Evolutionary conservation across 2,329 filamentous ascomycete genomes (phyloP), one percentile per base, ranked within the genome.

Genomic region (Colletotrichum sp.): DNA sequence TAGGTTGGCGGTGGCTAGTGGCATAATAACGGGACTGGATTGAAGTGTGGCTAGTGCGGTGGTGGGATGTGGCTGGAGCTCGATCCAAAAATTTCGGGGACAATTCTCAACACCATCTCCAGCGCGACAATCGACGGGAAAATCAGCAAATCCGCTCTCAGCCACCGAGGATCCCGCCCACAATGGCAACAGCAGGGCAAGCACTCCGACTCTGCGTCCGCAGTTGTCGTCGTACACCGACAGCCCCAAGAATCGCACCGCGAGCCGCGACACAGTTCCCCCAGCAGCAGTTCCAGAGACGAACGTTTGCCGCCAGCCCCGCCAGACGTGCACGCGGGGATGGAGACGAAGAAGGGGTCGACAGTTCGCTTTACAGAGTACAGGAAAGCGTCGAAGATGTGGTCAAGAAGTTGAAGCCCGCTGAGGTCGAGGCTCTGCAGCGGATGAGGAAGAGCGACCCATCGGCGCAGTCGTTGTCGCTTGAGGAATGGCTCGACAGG

Each of bases 181-280:
- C 72, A 30, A 86, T 86, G 85, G 83, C 85, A 76, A 83, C 85
- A 80, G 81, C 84, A 78, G 83, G 83, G 72, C 81, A 80, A 78
- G 83, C 83, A 79, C 81, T 81, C 71, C 83, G 85, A 80, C 80
- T 86, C 74, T 86, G 84, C 78, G 57, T 71, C 55, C 76, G 78
- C 68, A 72, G 70, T 57, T 86, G 84, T 78, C 83, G 82, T 48
- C 81, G 81, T 69, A 79, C 80, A 60, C 71, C 80, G 36, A 52
- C 76, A 12, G 36, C 72, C n/a, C 69, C 77, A 36, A 71, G 76
- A 39, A 68, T 78, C 64, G 28, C 70, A 52, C 64, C 70, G 7
- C 71, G 70, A 16, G 66, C 74, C 30, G 39, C 73, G 32, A 57
- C 69, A 34, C 65, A 34, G 4, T 26, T 61, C 26, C n/a, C 32